Evolutionary conservation across 176 grass and related monocot species (phyloP), one percentile per base, ranked within the genome.

Genomic region (Eremochloa ophiuroides): DNA sequence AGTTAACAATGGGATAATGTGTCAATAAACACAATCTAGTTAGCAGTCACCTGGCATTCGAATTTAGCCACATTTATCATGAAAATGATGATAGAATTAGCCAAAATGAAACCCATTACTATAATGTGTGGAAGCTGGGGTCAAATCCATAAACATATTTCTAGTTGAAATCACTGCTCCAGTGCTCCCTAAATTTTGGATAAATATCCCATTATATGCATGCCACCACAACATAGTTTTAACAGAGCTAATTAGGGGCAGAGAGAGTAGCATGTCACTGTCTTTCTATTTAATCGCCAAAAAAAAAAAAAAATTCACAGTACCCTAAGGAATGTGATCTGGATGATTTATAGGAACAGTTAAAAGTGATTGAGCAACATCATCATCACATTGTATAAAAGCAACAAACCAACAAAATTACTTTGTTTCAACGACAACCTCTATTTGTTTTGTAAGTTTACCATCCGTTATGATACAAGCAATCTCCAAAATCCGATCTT

Each of bases 401-500:
- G 10, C n/a, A 87, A 62, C 42, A 7, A 71, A 77, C 18, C 60
- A 77, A 85, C 11, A n/a, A 31, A 82, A 20, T 22, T 47, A 79
- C 2, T 34, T 37, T 5, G 42, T 20, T 82, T 87, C 35, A 66
- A 55, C 13, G 33, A 43, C 80, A 69, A 94, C 94, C 80, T 97
- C 91, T 78, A 97, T 84, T 87, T 80, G 85, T 87, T 94, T 88
- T 64, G 71, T 88, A 88, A 97, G 89, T 87, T 91, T 97, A 64
- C 91, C 94, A 75, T 97, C 88, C 38, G 91, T 97, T 82, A 97
- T 79, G 31, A 97, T 78, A 82, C 94, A 97, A 86, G 94, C 91
- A 62, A 97, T 97, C 88, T 97, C 94, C 89, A 97, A 79, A 76
- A 97, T 94, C 59, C 82, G 87, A 67, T 97, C 94, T 83, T 89